Base-by-base conservation (phyloP, 208 protist species). In the Plasmodiophora brassicae region DNA sequence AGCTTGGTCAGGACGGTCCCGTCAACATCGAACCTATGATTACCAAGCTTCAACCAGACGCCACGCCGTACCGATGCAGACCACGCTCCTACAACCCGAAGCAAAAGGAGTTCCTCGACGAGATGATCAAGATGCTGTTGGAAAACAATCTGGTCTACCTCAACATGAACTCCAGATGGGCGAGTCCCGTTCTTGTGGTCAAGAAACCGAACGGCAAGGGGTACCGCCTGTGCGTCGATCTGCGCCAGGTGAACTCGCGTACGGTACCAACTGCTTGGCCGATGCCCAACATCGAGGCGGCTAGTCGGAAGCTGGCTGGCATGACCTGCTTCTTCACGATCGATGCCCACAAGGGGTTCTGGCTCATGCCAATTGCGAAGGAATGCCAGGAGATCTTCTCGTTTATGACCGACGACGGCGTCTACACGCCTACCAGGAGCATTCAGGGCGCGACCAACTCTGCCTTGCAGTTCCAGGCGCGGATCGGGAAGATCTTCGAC, bases 391-490 rank as follows among this genome's bases (percentile, higher is more conserved):
- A 78, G n/a, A n/a, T 78, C 32, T 32, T 78, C 14, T 78, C 65
- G n/a, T 32, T 78, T 32, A 32, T 78, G 65, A 78, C 65, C n/a
- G 65, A 78, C 41, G 65, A 78, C 32, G 14, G 65, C 65, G 65
- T 78, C 14, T 78, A 78, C n/a, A 78, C n/a, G 20, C 65, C n/a
- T n/a, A 36, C 65, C n/a, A 32, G 65, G 41, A 32, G 32, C 14
- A 5, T 78, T 32, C 65, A 78, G n/a, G 65, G 65, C 32, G 65
- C 65, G 10, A 78, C 65, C 32, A 38, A 78, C 41, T n/a, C 65
- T 78, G 65, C 41, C 65, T 38, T 78, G 65, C 65, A n/a, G 32
- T 78, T n/a, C 65, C 65, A 78, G n/a, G 65, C 65, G 65, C 32
- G 65, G n/a, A 78, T 78, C 32, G 32, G 41, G n/a, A 38, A 78